Evolutionary conservation across 2,329 filamentous ascomycete genomes (phyloP), one percentile per base, ranked within the genome.

Genomic region (Acephala macrosclerotiorum): DNA sequence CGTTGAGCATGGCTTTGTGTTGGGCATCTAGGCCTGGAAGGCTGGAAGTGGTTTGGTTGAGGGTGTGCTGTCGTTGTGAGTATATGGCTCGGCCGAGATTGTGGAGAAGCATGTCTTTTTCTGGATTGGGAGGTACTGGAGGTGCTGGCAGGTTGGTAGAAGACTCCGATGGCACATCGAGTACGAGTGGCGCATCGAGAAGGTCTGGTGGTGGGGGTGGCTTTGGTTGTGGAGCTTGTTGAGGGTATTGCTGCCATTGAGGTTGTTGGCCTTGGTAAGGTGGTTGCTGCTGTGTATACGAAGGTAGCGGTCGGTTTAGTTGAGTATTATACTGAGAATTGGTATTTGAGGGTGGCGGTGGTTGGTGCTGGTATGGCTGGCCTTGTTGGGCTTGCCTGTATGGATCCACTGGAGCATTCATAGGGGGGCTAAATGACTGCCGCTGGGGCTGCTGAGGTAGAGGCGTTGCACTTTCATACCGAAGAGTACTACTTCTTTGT

Each of bases 61-160:
- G 85, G 61, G 89, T 90, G 57, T 86, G 85, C 67, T 89, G 87
- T 18, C 94, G 89, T 68, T 92, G 89, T 45, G 86, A 81, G 62
- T 89, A 83, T 2, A 98, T 82, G 0, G 89, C 87, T 63, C 85
- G 83, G 40, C 90, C 93, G 35, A 98, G 85, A 53, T 94, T 91
- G 61, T 86, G 85, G 2, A 97, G 84, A 18, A 98, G 86, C 22
- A 91, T 90, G 77, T 98, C 94, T 77, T 97, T 97, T 79, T 98
- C 93, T 0, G 96, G 96, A 74, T 99, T 99, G 0, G 94, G 94
- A 0, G 96, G 95, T 36, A 97, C 93, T 0, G 95, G 94, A 0
- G 96, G 95, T 0, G 93, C 88, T 6, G 90, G 84, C 8, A 88
- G 76, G 25, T 84, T 80, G 11, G 69, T 69, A 0, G 82, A 80